phyloP scores from a whole-genome alignment of 2,329 filamentous ascomycete genomes.

The Cladosporium sp. region DNA sequence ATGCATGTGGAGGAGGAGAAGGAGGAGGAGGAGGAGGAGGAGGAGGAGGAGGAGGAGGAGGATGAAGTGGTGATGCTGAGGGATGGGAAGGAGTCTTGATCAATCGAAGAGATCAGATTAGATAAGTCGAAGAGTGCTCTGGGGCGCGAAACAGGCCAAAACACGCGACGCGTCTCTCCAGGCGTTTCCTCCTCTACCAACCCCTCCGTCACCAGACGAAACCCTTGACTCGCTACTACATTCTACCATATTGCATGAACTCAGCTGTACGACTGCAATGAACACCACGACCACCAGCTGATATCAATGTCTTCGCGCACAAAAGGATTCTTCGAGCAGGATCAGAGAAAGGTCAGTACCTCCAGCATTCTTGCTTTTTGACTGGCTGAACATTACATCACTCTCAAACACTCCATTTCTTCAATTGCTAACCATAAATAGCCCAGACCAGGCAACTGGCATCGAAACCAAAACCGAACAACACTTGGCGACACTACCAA shows the following conservation, averaged over 20 bases:
- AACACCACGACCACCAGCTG: background rate
- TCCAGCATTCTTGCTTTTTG: background rate
- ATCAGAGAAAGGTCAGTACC: constrained; percentile 40
- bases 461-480: constrained; percentile 16
- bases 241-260: background rate
- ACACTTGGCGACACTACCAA: constrained; percentile 20
- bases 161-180: constrained; percentile 3
- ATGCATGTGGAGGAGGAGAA: too few relatives aligned
- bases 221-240: background rate
- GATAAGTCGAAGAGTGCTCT: background rate
- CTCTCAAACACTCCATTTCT: background rate
- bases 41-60: too few relatives aligned
- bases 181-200: background rate
- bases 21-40: too few relatives aligned
- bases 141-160: background rate
- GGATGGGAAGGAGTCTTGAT: too few relatives aligned
- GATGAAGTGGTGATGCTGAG: too few relatives aligned
- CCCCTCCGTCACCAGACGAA: background rate
- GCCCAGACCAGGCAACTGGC: constrained; percentile 25
- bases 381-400: too few relatives aligned
- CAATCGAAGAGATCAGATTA: too few relatives aligned
- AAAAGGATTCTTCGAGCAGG: constrained; percentile 49
- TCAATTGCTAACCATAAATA: constrained; percentile 12
- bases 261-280: background rate
- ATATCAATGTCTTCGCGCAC: constrained; percentile 42